Base-by-base conservation (phyloP, 768 basidiomycete species). In the Cystobasidium ongulense region DNA sequence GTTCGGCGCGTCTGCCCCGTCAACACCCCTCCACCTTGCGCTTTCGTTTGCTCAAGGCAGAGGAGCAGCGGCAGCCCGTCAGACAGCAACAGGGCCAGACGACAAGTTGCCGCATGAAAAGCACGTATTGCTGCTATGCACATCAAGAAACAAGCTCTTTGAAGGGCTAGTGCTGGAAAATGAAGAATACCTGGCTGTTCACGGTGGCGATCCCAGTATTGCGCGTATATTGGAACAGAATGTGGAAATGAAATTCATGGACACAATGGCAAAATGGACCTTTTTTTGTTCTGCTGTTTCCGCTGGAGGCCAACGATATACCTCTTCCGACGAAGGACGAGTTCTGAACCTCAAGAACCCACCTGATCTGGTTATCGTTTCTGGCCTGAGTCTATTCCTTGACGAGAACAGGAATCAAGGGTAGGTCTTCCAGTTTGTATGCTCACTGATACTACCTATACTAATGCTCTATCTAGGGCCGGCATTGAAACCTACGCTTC, bases 331-430 rank as follows among this genome's bases (percentile, higher is more conserved):
- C n/a, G 53, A 36, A 36, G 54, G 25, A 23, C 21, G 35, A 46
- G 18, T 29, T 1, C 68, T 71, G 21, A 33, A 54, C 31, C 53
- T 71, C 15, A 54, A 46, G 38, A 46, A 59, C 7, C 10, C 68
- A 5, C 68, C 68, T 29, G 68, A 71, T 59, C 68, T 71, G 31
- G 68, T 71, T 27, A 71, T 71, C 21, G 54, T 59, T 15, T 59
- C 29, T 8, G 54, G 54, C 4, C 53, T 71, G n/a, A 59, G 52
- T 27, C 23, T 36, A 5, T 59, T 39, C 29, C 68, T 71, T 2
- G 13, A 18, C 1, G 68, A 71, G 38, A 59, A 59, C 29, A 35
- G 53, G 25, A 71, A 71, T 43, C 35, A 11, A 38, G 68, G 68
- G 68, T 71, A 35, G 2, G 53, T 15, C 25, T 39, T 31, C 11